Conservation (phyloP, 257 asterid species). For the Gentiana macrophylla region DNA sequence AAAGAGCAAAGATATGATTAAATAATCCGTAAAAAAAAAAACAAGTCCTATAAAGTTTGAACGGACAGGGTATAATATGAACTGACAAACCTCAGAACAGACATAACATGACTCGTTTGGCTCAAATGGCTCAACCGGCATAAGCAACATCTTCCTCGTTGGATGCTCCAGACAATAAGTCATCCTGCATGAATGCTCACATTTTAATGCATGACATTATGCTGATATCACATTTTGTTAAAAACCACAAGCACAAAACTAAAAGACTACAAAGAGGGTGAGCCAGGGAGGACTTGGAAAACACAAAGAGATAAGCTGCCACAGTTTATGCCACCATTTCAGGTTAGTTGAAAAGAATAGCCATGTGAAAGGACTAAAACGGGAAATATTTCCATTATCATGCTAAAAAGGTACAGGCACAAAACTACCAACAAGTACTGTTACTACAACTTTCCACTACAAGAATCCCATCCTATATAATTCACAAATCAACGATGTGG, state of each 20-base stretch:
- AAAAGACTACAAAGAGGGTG: background rate
- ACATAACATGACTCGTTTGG: slow-evolving; percentile 85
- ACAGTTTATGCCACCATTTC: background rate
- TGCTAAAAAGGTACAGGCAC: background rate
- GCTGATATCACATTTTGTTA: background rate
- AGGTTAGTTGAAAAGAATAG: background rate
- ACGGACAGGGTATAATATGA: background rate
- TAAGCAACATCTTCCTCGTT: slow-evolving; percentile 79
- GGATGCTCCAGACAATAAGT: slow-evolving; percentile 96
- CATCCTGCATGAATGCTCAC: slow-evolving; percentile 52
- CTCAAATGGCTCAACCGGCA: slow-evolving; percentile 96
- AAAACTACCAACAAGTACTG: background rate
- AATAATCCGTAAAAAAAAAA: slow-evolving; percentile 3
- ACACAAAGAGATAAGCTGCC: background rate
- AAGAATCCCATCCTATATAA: no score
- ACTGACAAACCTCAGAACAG: slow-evolving; percentile 74
- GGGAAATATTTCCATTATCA: no score
- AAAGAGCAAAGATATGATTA: slow-evolving; percentile 6
- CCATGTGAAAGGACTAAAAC: background rate
- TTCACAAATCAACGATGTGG: no score
- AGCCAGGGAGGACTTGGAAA: background rate
- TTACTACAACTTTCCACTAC: no score
- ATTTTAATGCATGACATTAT: slow-evolving; percentile 2
- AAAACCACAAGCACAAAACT: background rate
- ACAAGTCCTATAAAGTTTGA: background rate